These are phyloP conservation scores for Ogataea saltuana DNA, from an alignment of 805 yeast species.

Conservation along the genomic window DNA sequence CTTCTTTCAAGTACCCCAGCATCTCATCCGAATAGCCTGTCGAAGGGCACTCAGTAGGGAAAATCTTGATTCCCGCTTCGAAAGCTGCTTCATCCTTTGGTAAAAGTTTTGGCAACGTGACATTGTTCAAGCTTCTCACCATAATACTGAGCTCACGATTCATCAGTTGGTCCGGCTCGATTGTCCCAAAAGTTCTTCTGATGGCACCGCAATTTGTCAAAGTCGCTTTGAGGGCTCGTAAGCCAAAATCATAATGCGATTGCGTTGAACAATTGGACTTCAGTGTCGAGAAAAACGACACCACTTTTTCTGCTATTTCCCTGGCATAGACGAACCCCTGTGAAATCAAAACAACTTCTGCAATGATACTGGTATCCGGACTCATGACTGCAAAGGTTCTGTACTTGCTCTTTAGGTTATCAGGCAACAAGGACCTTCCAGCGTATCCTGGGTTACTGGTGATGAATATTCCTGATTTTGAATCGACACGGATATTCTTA, in stretches of 20 bases:
- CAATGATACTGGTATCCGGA: slow-evolving; percentile 71
- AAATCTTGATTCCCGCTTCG: slow-evolving; percentile 24
- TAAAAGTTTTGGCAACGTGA: slow-evolving; percentile 68
- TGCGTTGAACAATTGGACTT: slow-evolving; percentile 48
- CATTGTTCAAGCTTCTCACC: slow-evolving; percentile 55
- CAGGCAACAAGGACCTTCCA: slow-evolving; percentile 83
- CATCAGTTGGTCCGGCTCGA: background rate
- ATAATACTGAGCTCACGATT: slow-evolving; percentile 39
- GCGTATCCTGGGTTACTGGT: slow-evolving; percentile 90
- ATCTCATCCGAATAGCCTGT: slow-evolving; percentile 28
- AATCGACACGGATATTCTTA: slow-evolving; percentile 39
- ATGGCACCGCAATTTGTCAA: slow-evolving; percentile 56
- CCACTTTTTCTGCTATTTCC: slow-evolving; percentile 47
- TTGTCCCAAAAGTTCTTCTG: slow-evolving; percentile 23
- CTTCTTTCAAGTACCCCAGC: slow-evolving; percentile 24
- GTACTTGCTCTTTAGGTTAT: slow-evolving; percentile 78
- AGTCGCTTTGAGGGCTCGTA: slow-evolving; percentile 74
- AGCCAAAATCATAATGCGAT: slow-evolving; percentile 86
- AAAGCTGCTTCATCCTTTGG: slow-evolving; percentile 51
- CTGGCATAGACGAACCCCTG: slow-evolving; percentile 63
- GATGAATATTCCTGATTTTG: slow-evolving; percentile 71
- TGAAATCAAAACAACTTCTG: slow-evolving; percentile 68
- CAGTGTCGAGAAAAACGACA: slow-evolving; percentile 55
- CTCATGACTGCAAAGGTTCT: slow-evolving; percentile 69
- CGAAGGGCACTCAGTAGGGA: slow-evolving; percentile 22